A percentile compares a stretch with the other conserved stretches of the same genome.
Conservation (phyloP, 192 early-diverging fungal species). For the Backusella sp. region DNA sequence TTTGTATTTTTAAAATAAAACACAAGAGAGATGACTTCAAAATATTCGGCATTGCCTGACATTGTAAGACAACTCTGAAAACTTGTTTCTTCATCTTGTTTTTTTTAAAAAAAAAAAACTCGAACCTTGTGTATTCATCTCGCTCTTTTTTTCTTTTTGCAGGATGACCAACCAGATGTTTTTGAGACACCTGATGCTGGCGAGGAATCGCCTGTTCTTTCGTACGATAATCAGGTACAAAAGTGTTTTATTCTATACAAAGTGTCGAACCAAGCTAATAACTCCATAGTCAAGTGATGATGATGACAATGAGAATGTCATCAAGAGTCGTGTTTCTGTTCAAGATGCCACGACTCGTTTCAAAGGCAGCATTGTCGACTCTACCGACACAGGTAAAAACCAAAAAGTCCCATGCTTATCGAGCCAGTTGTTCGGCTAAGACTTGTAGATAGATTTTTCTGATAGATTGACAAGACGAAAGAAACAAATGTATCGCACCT, state of each 20-base stretch:
- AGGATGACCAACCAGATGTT: slow-evolving; percentile 81
- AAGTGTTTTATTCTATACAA: too few species aligned
- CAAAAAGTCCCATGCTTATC: neutral
- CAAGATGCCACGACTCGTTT: slow-evolving; percentile 59
- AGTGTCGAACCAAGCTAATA: too few species aligned
- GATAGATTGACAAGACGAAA: slow-evolving; percentile 55
- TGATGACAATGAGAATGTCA: slow-evolving; percentile 61
- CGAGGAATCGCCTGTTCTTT: slow-evolving; percentile 13
- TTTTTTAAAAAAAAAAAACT: neutral
- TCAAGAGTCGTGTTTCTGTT: slow-evolving; percentile 49
- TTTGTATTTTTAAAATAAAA: neutral
- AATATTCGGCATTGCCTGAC: slow-evolving; percentile 22
- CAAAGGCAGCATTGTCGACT: slow-evolving; percentile 50
- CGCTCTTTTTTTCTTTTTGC: neutral
- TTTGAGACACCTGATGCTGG: slow-evolving; percentile 74
- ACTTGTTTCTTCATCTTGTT: neutral
- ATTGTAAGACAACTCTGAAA: slow-evolving; percentile 8
- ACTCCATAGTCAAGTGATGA: slow-evolving; percentile 30
- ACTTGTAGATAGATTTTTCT: slow-evolving; percentile 48
- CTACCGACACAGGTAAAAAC: slow-evolving; percentile 52
- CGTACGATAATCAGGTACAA: slow-evolving; percentile 34
- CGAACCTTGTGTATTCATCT: neutral
- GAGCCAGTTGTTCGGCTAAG: too few species aligned
- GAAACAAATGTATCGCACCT: slow-evolving; percentile 59
- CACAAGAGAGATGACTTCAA: slow-evolving; percentile 10